Evolutionary conservation across 192 early-diverging fungal species (phyloP).

Genomic region (Linderina pennispora): DNA sequence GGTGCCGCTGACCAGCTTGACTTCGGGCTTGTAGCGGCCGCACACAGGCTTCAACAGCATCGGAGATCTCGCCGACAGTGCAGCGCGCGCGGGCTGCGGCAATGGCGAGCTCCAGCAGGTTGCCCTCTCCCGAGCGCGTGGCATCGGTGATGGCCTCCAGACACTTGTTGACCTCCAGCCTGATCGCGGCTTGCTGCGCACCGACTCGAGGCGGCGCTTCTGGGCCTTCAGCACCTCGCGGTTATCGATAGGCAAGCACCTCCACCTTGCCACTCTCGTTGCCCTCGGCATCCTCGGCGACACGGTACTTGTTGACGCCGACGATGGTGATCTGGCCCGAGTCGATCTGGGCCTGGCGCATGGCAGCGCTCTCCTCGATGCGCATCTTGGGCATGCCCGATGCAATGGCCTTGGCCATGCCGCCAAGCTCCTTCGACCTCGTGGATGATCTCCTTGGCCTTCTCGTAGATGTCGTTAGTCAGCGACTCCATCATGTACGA

Average conservation of each 20-base stretch:
- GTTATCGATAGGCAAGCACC: constrained; percentile 80
- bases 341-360: constrained; percentile 84
- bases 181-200: constrained; percentile 54
- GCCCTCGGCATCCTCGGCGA: constrained; percentile 57
- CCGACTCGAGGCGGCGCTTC: constrained; percentile 55
- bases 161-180: constrained; percentile 43
- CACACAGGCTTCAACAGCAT: constrained; percentile 74
- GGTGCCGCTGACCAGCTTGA: constrained; percentile 77
- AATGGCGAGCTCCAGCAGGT: constrained; percentile 69
- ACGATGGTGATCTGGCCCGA: constrained; percentile 82
- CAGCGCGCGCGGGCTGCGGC: constrained; percentile 69
- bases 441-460: constrained; percentile 61
- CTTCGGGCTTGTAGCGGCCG: constrained; percentile 76
- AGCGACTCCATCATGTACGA: constrained; percentile 92
- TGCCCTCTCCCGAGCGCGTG: constrained; percentile 60
- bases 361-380: constrained; percentile 84
- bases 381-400: constrained; percentile 84
- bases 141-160: constrained; percentile 64
- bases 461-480: constrained; percentile 72
- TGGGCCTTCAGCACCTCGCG: constrained; percentile 62
- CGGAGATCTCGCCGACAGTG: constrained; percentile 83
- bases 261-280: constrained; percentile 50
- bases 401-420: constrained; percentile 87
- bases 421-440: constrained; percentile 82
- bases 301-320: constrained; percentile 84